phyloP scores from a whole-genome alignment of 2,329 filamentous ascomycete genomes.

The Elsinoe fawcettii region DNA sequence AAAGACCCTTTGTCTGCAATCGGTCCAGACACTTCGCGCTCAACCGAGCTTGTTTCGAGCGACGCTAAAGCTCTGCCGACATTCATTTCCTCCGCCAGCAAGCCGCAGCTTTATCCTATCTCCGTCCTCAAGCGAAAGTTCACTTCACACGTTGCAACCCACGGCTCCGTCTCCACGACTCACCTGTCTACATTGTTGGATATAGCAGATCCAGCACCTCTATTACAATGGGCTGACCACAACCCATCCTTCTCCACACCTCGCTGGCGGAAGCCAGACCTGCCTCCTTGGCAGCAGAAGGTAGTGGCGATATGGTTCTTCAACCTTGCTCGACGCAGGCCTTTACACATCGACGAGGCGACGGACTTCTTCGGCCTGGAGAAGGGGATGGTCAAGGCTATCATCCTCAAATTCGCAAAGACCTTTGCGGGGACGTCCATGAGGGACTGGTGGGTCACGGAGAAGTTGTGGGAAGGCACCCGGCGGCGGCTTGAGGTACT shows the following conservation, averaged over 20 bases:
- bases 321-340: neutral
- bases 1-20: neutral
- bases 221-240: slow-evolving; percentile 5
- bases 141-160: neutral
- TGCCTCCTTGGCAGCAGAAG: slow-evolving; percentile 9
- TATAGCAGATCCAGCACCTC: neutral
- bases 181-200: neutral
- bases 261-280: neutral
- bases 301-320: slow-evolving; percentile 10
- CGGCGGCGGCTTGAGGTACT: neutral
- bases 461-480: neutral
- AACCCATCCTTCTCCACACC: neutral
- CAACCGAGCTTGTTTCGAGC: too few relatives aligned
- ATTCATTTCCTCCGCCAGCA: neutral
- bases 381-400: too few relatives aligned
- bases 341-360: neutral
- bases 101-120: neutral
- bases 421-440: neutral
- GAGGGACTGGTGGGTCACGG: neutral
- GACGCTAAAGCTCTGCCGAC: neutral
- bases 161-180: neutral
- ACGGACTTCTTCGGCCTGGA: too few relatives aligned
- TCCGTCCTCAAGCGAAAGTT: neutral
- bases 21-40: too few relatives aligned
- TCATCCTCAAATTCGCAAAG: too few relatives aligned